Evolutionary conservation across 2,329 filamentous ascomycete species (phyloP), one percentile per base, ranked within the genome.

Genomic region (Cryphonectria naterciae): DNA sequence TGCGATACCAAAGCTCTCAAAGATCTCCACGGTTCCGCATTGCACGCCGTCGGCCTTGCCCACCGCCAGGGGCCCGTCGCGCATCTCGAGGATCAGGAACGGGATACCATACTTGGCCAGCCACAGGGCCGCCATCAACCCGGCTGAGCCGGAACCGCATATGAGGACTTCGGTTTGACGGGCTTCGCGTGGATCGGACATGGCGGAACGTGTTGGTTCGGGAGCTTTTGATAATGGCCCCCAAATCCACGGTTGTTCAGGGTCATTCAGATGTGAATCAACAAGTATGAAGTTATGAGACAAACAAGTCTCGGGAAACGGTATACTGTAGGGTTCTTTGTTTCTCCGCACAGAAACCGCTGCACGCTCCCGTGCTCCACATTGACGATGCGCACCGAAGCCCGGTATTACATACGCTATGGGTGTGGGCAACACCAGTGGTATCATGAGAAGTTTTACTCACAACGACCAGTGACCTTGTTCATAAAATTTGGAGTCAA

Each of bases 31-130:
- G 0, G 87, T 89, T 1, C 87, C 86, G 69, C 85, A 87, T 77
- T 89, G 87, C 25, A 89, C 86, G 1, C 88, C 88, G 72, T 92
- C 90, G 19, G 90, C 90, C 78, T 92, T 88, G 2, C 89, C 89
- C 62, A 85, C 82, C 56, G 82, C 75, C 65, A 91, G 81, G 0
- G 87, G 87, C 0, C 87, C 88, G 4, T 79, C 71, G 6, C 87
- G 84, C 7, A 83, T 83, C 74, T 92, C 90, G 0, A 91, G 80
- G 37, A 92, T 85, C 60, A 82, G 85, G 80, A 85, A 89, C 35
- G 80, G 78, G 72, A 91, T 81, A n/a, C 85, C 84, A 77, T 84
- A 86, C 32, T 85, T 85, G 1, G 88, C 82, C 3, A 91, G 85
- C 88, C 88, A 91, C 39, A 86, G 82, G 15, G 86, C 88, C 7